Base-by-base conservation (phyloP, 1,284 basidiomycete genomes). In the Xerocomus minutiporus region DNA sequence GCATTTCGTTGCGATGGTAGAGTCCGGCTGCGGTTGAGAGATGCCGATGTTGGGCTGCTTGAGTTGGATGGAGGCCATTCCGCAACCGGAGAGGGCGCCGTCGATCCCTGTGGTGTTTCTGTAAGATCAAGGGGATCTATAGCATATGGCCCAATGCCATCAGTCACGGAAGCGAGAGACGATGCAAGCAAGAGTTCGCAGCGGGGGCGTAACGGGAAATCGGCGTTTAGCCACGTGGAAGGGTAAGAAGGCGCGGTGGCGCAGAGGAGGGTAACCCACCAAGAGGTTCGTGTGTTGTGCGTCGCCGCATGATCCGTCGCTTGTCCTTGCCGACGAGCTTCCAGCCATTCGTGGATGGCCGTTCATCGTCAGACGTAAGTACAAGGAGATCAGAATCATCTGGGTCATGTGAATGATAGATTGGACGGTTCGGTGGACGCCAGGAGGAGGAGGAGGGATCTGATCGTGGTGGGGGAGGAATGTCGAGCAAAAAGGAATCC, bases 401-500 rank as follows among this genome's bases (percentile, higher is more conserved):
- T 13, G 54, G 36, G 48, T 69, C 69, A 29, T 58, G 61, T 15
- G 49, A 50, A 15, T 51, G 20, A 41, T 34, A 59, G 3, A 5
- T 26, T 8, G 51, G 45, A 3, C 63, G 58, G 23, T 56, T 46
- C 28, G 56, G 55, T 11, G 62, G 66, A 38, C 55, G 64, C 65
- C 66, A 71, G 9, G 62, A 66, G 3, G 66, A 66, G 3, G 66
- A 57, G 3, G 66, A 57, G 4, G 66, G 69, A 25, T 70, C 69
- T 20, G 71, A 53, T 13, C 68, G 69, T 8, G 79, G 80, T 1
- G 88, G 86, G 1, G 87, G 82, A 9, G 88, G 81, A 46, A 89
- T 86, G 61, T 90, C 90, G 51, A 92, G 71, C 79, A 92, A 83
- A 67, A 93, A 93, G 77, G 82, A 86, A 62, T 91, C 89, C 65